These are phyloP conservation scores for Neurospora intermedia DNA, from an alignment of 495 filamentous ascomycete genomes.

Conservation along the genomic window DNA sequence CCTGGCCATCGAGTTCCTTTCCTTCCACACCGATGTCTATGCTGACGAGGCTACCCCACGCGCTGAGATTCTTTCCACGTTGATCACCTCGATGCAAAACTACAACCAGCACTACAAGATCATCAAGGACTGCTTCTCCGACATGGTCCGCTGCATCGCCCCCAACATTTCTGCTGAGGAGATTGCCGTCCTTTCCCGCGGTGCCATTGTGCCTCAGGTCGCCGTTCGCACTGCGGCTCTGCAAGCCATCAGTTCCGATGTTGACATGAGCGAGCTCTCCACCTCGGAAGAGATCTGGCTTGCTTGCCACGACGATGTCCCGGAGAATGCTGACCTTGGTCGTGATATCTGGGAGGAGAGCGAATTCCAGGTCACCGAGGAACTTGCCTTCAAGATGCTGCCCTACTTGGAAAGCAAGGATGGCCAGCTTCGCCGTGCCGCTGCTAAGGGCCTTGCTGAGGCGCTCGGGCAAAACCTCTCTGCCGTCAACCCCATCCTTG, in stretches of 20 bases:
- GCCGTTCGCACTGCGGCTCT: conserved; percentile 76
- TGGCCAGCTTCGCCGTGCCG: conserved; percentile 68
- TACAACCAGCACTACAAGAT: conserved; percentile 90
- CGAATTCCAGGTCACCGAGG: conserved; percentile 55
- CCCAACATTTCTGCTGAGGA: conserved; percentile 62
- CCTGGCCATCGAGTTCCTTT: conserved; percentile 79
- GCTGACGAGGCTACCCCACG: conserved; percentile 66
- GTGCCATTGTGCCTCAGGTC: conserved; percentile 63
- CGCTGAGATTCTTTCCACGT: conserved; percentile 51
- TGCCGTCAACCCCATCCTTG: conserved; percentile 39
- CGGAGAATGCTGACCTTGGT: conserved; percentile 78
- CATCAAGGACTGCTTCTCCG: conserved; percentile 80
- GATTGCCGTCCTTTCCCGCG: conserved; percentile 57
- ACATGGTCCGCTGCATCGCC: conserved; percentile 70
- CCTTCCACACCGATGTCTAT: conserved; percentile 72
- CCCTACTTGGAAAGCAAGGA: conserved; percentile 73
- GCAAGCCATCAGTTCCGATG: conserved; percentile 82
- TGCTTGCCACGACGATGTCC: conserved; percentile 76
- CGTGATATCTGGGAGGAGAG: conserved; percentile 92
- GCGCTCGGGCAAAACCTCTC: conserved; percentile 47
- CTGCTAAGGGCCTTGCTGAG: conserved; percentile 71
- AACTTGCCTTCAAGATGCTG: conserved; percentile 53
- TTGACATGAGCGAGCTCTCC: conserved; percentile 76
- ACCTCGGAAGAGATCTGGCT: conserved; percentile 92
- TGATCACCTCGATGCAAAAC: conserved; percentile 74